phyloP scores from a whole-genome alignment of 1,284 basidiomycete species.

The Meripilus lineatus region DNA sequence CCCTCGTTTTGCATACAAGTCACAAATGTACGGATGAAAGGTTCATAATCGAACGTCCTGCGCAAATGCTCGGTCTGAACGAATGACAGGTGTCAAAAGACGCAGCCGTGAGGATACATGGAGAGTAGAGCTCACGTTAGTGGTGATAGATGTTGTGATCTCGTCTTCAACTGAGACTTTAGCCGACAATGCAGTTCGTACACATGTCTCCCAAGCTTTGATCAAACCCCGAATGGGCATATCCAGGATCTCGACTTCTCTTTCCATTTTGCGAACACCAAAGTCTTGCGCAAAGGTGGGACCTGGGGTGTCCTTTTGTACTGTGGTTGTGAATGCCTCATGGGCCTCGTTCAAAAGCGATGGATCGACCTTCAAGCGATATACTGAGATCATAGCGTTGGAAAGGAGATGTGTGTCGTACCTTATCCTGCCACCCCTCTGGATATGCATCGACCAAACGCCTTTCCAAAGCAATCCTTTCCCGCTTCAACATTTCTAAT shows the following conservation, averaged over 20 bases:
- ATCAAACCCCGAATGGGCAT: slow-evolving; percentile 35
- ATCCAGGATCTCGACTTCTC: slow-evolving; percentile 40
- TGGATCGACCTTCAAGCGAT: slow-evolving; percentile 32
- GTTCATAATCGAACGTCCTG: slow-evolving; percentile 58
- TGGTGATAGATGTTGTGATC: slow-evolving; percentile 35
- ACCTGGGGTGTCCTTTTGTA: too few relatives aligned
- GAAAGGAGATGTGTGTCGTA: slow-evolving; percentile 15
- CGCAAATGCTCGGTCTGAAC: slow-evolving; percentile 49
- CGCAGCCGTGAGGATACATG: neutral
- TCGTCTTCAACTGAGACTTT: slow-evolving; percentile 50
- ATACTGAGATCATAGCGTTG: neutral
- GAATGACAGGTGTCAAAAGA: slow-evolving; percentile 1
- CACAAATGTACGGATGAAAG: slow-evolving; percentile 47
- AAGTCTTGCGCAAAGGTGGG: slow-evolving; percentile 39
- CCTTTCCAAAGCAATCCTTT: slow-evolving; percentile 41
- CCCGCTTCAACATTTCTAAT: slow-evolving; percentile 46
- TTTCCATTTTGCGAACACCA: slow-evolving; percentile 37
- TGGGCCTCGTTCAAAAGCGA: slow-evolving; percentile 26
- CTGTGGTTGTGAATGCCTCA: too few relatives aligned
- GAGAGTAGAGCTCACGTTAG: slow-evolving; percentile 36
- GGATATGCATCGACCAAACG: slow-evolving; percentile 30
- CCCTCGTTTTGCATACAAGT: slow-evolving; percentile 41
- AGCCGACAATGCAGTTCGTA: slow-evolving; percentile 35
- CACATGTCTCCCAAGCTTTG: slow-evolving; percentile 42
- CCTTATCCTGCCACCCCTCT: slow-evolving; percentile 37